phyloP scores from a whole-genome alignment of 148 eudicot species.

The Dianthus caryophyllus region DNA sequence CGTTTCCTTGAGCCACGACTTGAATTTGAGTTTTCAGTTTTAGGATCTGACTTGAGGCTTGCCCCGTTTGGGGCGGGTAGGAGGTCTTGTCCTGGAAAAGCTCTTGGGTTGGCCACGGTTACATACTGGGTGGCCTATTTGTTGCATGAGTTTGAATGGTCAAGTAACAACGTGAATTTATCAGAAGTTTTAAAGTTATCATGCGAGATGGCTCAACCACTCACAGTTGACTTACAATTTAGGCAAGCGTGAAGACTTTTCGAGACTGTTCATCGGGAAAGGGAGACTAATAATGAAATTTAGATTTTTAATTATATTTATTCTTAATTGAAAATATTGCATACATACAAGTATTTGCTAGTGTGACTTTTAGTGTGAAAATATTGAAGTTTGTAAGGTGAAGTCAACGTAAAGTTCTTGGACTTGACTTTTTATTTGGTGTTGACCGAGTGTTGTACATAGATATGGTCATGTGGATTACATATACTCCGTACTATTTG shows the following conservation, averaged over 20 bases:
- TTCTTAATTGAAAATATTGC: neutral
- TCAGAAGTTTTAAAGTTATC: constrained; percentile 64
- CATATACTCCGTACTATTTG: neutral
- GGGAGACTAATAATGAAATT: neutral
- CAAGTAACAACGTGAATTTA: constrained; percentile 35
- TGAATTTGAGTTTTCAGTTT: constrained; percentile 38
- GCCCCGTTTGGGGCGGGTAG: constrained; percentile 88
- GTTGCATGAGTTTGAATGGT: constrained; percentile 51
- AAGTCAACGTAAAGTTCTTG: constrained; percentile 4
- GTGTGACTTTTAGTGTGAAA: constrained; percentile 9
- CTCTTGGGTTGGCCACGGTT: constrained; percentile 64
- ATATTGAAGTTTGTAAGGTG: neutral
- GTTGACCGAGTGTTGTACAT: constrained; percentile 18
- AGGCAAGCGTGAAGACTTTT: constrained; percentile 25
- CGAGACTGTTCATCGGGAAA: neutral
- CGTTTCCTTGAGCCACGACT: constrained; percentile 62
- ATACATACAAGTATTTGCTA: constrained; percentile 8
- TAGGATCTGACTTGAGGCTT: constrained; percentile 74
- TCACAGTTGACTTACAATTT: constrained; percentile 33
- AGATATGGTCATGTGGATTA: neutral
- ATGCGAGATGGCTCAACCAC: constrained; percentile 74
- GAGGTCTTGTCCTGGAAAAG: constrained; percentile 85
- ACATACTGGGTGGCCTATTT: constrained; percentile 83
- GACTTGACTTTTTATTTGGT: constrained; percentile 2
- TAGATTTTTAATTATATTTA: no score